Evolutionary conservation across 345 rosid genomes (phyloP).

Genomic region (Acer negundo): DNA sequence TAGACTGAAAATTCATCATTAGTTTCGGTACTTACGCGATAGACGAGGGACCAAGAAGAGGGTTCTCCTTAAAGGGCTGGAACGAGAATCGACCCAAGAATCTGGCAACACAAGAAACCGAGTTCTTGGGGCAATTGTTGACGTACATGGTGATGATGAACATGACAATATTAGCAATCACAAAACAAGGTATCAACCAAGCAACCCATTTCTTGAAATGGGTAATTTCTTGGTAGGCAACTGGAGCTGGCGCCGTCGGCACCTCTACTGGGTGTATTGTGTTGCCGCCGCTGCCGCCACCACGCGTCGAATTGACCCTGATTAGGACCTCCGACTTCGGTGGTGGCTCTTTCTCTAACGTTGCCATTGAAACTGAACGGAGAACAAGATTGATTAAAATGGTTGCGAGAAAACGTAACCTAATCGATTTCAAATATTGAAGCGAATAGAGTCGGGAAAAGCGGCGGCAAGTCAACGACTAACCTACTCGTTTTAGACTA

Average conservation of each 20-base stretch:
- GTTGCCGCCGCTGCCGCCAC: conserved; percentile 24
- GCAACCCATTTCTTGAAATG: conserved; percentile 70
- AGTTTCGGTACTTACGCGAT: conserved; percentile 45
- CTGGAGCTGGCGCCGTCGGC: conserved; percentile 34
- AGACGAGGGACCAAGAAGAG: conserved; percentile 94
- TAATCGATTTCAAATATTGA: not conserved
- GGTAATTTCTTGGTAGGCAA: conserved; percentile 47
- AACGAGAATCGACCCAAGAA: conserved; percentile 89
- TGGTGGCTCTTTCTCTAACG: not conserved
- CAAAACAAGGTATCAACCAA: conserved; percentile 82
- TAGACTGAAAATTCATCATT: not conserved
- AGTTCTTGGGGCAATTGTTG: conserved; percentile 80
- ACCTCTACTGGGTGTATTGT: conserved; percentile 47
- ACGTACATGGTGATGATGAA: conserved; percentile 86
- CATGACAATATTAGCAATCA: conserved; percentile 63
- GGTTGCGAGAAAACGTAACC: not conserved
- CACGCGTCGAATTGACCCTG: conserved; percentile 40
- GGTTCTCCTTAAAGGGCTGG: conserved; percentile 86
- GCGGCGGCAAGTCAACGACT: conserved; percentile 9
- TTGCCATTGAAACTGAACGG: conserved; percentile 13
- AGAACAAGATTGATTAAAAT: not conserved
- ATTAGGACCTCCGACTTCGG: conserved; percentile 32
- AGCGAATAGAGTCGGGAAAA: not conserved
- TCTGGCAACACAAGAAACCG: conserved; percentile 61
- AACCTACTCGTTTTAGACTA: not conserved